phyloP scores from a whole-genome alignment of 2,329 filamentous ascomycete species.

The Botrytis byssoidea region DNA sequence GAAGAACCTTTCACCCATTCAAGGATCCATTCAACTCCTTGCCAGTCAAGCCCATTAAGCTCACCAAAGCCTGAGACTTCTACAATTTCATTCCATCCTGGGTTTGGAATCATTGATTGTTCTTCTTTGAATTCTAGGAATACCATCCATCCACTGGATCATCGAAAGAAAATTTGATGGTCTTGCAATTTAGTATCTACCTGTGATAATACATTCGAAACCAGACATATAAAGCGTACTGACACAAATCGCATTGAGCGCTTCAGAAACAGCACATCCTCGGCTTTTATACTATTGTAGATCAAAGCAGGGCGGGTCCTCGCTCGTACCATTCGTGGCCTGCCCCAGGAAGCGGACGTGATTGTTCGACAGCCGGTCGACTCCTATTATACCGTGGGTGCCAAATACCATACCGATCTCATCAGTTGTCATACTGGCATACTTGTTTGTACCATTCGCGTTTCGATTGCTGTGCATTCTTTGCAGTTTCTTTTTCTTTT shows the following conservation, averaged over 20 bases:
- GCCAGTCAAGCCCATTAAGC: not conserved
- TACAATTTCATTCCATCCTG: not conserved
- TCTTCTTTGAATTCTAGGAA: not conserved
- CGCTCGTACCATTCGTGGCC: constrained; percentile 19
- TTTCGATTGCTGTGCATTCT: constrained; percentile 15
- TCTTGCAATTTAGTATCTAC: not conserved
- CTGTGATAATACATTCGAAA: not conserved
- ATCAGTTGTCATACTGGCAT: constrained; percentile 9
- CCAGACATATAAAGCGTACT: not conserved
- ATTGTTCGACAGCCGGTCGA: constrained; percentile 13
- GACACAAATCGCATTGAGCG: constrained; percentile 8
- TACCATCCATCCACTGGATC: not conserved
- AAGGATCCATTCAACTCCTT: constrained; percentile 7
- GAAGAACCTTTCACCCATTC: not conserved
- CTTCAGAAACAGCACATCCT: constrained; percentile 15
- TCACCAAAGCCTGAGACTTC: not conserved
- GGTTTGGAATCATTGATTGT: constrained; percentile 7
- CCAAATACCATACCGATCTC: not conserved
- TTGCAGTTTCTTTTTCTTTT: constrained; percentile 1
- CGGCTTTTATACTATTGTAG: constrained; percentile 12
- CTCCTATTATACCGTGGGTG: constrained; percentile 15
- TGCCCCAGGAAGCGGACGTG: constrained; percentile 16
- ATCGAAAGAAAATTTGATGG: not conserved
- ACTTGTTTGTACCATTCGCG: not conserved
- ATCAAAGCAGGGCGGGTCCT: constrained; percentile 20